phyloP scores from a whole-genome alignment of 129 eudicot genomes.

The Logfia minima region DNA sequence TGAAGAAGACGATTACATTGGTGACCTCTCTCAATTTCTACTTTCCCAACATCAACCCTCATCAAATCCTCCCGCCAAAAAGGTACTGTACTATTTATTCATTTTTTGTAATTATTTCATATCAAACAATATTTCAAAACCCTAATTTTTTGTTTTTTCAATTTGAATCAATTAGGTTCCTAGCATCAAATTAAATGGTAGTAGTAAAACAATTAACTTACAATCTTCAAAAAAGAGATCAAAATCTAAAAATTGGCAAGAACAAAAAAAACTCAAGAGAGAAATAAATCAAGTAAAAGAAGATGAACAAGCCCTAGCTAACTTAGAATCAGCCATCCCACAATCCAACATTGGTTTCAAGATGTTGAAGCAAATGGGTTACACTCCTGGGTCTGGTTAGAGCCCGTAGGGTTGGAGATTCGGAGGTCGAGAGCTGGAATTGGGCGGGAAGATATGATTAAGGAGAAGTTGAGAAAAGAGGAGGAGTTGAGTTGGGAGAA shows the following conservation, averaged over 20 bases:
- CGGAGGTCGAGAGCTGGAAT: conserved; percentile 81
- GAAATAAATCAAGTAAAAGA: conserved; percentile 64
- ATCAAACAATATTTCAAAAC: neutral
- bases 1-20: conserved; percentile 93
- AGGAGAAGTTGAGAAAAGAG: conserved; percentile 69
- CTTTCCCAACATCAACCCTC: conserved; percentile 48
- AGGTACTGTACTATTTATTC: conserved; percentile 18
- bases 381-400: conserved; percentile 83
- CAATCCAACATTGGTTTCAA: conserved; percentile 90
- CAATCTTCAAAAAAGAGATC: conserved; percentile 49
- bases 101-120: neutral
- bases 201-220: conserved; percentile 8
- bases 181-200: conserved; percentile 1
- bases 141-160: conserved; percentile 11
- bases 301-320: conserved; percentile 69
- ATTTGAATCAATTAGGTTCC: conserved; percentile 33
- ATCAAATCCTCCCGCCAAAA: conserved; percentile 41
- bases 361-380: conserved; percentile 89
- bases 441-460: conserved; percentile 68
- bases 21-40: conserved; percentile 75
- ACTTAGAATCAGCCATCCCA: conserved; percentile 66
- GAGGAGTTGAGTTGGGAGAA: conserved; percentile 44
- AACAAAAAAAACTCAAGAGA: conserved; percentile 54
- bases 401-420: conserved; percentile 76
- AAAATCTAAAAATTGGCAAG: conserved; percentile 58